Evolutionary conservation across 2,329 filamentous ascomycete genomes (phyloP).

Genomic region (Colletotrichum sp.): DNA sequence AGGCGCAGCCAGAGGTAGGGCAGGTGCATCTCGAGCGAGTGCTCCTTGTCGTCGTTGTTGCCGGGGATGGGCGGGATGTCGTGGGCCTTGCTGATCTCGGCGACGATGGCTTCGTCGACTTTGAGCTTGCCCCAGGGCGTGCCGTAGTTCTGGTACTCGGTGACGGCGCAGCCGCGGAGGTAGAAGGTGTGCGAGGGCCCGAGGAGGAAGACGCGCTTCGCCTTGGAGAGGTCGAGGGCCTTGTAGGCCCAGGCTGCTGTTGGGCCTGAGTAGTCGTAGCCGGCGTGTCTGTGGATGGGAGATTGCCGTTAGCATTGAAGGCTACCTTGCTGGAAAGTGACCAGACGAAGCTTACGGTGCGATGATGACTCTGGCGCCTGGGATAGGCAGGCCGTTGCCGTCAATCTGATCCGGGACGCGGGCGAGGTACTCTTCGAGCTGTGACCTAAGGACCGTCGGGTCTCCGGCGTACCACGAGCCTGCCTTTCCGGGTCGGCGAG

Average conservation of each 20-base stretch:
- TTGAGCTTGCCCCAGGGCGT: constrained; percentile 76
- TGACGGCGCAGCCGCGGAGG: constrained; percentile 77
- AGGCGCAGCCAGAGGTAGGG: constrained; percentile 88
- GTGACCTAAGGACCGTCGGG: constrained; percentile 22
- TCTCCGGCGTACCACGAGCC: too few relatives aligned
- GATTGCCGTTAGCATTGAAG: constrained; percentile 3
- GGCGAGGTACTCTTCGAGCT: constrained; percentile 79
- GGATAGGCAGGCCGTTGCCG: constrained; percentile 66
- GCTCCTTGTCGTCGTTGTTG: constrained; percentile 77
- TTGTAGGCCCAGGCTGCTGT: constrained; percentile 97
- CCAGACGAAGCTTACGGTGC: constrained; percentile 9
- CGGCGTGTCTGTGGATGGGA: constrained; percentile 74
- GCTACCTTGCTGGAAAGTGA: not conserved
- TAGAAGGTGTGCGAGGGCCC: constrained; percentile 92
- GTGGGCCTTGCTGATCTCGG: constrained; percentile 31
- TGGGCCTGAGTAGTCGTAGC: constrained; percentile 88
- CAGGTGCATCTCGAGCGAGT: constrained; percentile 96
- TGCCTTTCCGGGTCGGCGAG: too few relatives aligned
- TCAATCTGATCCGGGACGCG: constrained; percentile 70
- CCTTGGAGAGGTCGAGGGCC: constrained; percentile 78
- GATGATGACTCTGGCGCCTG: constrained; percentile 77
- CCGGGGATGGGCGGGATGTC: constrained; percentile 64
- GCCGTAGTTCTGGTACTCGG: constrained; percentile 71
- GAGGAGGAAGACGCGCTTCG: constrained; percentile 88
- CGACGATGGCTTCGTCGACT: constrained; percentile 65